These are phyloP conservation scores for Penicillium angulare DNA, from an alignment of 495 filamentous ascomycete species.

Conservation along the genomic window DNA sequence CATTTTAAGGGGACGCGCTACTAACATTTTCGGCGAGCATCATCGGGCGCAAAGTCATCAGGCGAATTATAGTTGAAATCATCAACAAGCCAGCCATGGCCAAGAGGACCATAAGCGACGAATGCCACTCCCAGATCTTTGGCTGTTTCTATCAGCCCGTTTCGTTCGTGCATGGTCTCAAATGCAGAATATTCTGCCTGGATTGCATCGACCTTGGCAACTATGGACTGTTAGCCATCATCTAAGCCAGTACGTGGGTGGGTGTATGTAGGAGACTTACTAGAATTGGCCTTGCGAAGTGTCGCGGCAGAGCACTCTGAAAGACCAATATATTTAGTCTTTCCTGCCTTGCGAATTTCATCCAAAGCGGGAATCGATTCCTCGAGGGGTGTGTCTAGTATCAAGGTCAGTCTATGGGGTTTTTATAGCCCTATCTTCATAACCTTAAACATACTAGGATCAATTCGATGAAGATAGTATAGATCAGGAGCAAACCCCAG, in stretches of 20 bases:
- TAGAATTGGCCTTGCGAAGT: slow-evolving; percentile 44
- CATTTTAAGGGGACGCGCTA: too few species aligned
- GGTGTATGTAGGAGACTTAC: slow-evolving; percentile 15
- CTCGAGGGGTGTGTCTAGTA: slow-evolving; percentile 45
- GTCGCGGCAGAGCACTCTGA: slow-evolving; percentile 46
- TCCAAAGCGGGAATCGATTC: slow-evolving; percentile 48
- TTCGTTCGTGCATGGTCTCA: slow-evolving; percentile 47
- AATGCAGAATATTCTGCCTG: slow-evolving; percentile 53
- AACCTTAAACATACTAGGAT: slow-evolving; percentile 30
- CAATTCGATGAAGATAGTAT: slow-evolving; percentile 42
- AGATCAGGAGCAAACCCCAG: slow-evolving; percentile 49
- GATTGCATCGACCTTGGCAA: slow-evolving; percentile 51
- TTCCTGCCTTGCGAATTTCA: slow-evolving; percentile 43
- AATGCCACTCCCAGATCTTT: slow-evolving; percentile 43
- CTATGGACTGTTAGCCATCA: slow-evolving; percentile 19
- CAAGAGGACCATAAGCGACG: slow-evolving; percentile 46
- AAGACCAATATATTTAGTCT: slow-evolving; percentile 48
- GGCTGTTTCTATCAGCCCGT: slow-evolving; percentile 37
- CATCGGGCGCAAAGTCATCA: slow-evolving; percentile 43
- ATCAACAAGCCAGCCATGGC: slow-evolving; percentile 47
- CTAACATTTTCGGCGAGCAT: slow-evolving; percentile 41
- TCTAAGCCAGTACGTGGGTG: background rate
- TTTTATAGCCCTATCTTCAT: background rate
- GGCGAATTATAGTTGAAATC: slow-evolving; percentile 42
- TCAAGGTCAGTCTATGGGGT: background rate